These are phyloP conservation scores for Gossypium turneri DNA, from an alignment of 345 rosid species.

Conservation along the genomic window DNA sequence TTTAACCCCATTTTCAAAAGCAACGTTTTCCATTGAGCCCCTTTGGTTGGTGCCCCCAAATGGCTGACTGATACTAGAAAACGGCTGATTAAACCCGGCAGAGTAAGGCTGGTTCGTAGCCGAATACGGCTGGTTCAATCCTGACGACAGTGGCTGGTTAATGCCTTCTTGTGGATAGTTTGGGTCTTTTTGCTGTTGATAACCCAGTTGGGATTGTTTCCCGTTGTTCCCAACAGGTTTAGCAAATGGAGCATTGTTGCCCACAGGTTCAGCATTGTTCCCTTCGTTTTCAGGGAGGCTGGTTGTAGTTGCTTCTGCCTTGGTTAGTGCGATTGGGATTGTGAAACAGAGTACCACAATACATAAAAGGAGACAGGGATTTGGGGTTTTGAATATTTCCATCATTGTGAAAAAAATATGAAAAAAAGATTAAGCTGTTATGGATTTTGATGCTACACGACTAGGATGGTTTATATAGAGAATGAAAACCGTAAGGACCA, in stretches of 20 bases:
- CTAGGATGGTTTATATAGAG: constrained; percentile 8
- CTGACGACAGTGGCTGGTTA: constrained; percentile 34
- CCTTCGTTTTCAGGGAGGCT: background rate
- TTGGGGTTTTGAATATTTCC: constrained; percentile 20
- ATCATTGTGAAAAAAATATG: constrained; percentile 8
- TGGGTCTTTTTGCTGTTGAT: constrained; percentile 31
- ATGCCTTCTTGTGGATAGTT: constrained; percentile 25
- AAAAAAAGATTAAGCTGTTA: background rate
- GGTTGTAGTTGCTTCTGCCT: background rate
- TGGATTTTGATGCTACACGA: background rate
- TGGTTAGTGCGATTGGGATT: background rate
- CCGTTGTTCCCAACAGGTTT: constrained; percentile 16
- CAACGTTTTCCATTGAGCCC: constrained; percentile 14
- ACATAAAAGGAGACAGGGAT: constrained; percentile 18
- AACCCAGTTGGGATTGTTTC: constrained; percentile 25
- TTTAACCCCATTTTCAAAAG: constrained; percentile 37
- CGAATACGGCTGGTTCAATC: constrained; percentile 36
- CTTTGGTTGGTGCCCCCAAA: constrained; percentile 28
- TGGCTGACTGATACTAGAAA: constrained; percentile 33
- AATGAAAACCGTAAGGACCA: background rate
- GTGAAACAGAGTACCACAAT: constrained; percentile 25
- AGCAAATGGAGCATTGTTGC: background rate
- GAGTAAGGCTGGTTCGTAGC: constrained; percentile 39
- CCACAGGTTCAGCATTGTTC: background rate
- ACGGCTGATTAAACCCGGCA: constrained; percentile 33